A percentile compares a stretch with the other conserved stretches of the same genome.
Evolutionary conservation across 352 stramenopile species (phyloP).

Genomic region (Hyaloperonospora brassicae): DNA sequence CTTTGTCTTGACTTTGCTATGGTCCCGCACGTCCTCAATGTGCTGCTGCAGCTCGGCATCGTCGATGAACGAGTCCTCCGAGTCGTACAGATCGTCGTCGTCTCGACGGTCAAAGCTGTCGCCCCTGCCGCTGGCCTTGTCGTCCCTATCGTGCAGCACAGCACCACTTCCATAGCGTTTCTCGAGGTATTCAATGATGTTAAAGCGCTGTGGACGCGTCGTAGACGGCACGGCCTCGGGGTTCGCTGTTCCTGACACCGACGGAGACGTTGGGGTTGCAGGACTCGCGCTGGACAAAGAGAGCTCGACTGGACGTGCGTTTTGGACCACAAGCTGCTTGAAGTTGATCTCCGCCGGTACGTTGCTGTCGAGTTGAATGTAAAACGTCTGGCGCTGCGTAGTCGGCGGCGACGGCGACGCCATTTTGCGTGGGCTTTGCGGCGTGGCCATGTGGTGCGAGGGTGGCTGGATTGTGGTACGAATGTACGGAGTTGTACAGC

Average conservation of each 20-base stretch:
- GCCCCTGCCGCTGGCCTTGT: constrained; percentile 14
- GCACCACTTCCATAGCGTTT: constrained; percentile 73
- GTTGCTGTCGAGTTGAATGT: constrained; percentile 37
- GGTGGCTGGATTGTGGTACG: not conserved
- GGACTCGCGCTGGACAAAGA: not conserved
- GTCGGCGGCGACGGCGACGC: constrained; percentile 1
- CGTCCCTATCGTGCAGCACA: constrained; percentile 39
- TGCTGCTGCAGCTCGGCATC: constrained; percentile 75
- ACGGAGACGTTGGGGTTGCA: constrained; percentile 1
- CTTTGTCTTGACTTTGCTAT: constrained; percentile 72
- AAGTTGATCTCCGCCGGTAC: constrained; percentile 66
- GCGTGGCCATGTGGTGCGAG: not conserved
- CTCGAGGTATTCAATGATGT: constrained; percentile 83
- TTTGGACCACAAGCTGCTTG: constrained; percentile 44
- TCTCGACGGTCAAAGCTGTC: constrained; percentile 38
- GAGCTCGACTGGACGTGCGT: constrained; percentile 1
- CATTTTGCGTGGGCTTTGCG: not conserved
- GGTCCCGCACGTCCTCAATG: constrained; percentile 72
- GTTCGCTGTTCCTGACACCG: not conserved
- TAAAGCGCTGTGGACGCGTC: constrained; percentile 44
- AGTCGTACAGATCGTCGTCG: constrained; percentile 84
- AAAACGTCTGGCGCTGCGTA: constrained; percentile 36
- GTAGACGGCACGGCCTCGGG: not conserved
- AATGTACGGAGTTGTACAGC: not conserved
- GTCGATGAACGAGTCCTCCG: constrained; percentile 85